Conservation (phyloP, 179 eudicot genomes). For the Patellifolia procumbens region DNA sequence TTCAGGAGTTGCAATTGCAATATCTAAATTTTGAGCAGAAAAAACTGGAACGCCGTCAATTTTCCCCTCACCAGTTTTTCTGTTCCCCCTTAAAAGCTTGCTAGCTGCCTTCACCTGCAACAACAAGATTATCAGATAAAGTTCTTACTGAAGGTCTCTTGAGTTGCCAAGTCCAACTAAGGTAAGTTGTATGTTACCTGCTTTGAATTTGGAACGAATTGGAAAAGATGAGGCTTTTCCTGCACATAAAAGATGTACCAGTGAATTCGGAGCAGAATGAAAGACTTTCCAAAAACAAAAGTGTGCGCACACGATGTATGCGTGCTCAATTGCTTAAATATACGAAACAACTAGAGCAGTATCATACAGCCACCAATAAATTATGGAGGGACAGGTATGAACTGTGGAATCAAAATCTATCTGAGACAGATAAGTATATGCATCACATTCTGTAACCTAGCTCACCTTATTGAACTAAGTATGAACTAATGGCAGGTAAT, state of each 20-base stretch:
- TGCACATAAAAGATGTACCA: constrained; percentile 31
- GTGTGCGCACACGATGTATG: not conserved
- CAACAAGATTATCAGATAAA: constrained; percentile 14
- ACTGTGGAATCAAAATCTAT: not conserved
- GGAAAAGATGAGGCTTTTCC: constrained; percentile 93
- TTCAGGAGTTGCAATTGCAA: constrained; percentile 86
- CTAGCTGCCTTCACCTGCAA: constrained; percentile 86
- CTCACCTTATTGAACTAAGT: not conserved
- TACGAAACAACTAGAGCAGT: not conserved
- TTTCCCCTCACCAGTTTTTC: constrained; percentile 38
- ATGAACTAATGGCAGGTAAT: not conserved
- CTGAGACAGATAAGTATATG: not conserved
- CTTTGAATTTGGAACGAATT: constrained; percentile 84
- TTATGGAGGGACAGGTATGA: not conserved
- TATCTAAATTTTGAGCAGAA: constrained; percentile 84
- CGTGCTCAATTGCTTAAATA: not conserved
- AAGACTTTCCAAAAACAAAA: not conserved
- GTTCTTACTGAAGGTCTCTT: not conserved
- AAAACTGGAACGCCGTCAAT: constrained; percentile 96
- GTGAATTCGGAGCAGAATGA: constrained; percentile 1
- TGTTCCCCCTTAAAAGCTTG: constrained; percentile 70
- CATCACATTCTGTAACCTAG: not conserved
- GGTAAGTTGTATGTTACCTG: constrained; percentile 47
- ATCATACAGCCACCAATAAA: not conserved
- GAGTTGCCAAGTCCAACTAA: constrained; percentile 1